Percentiles rank a stretch among this genome's conserved stretches.
Conservation (phyloP, 306 rosid species). For the Fragaria iinumae region DNA sequence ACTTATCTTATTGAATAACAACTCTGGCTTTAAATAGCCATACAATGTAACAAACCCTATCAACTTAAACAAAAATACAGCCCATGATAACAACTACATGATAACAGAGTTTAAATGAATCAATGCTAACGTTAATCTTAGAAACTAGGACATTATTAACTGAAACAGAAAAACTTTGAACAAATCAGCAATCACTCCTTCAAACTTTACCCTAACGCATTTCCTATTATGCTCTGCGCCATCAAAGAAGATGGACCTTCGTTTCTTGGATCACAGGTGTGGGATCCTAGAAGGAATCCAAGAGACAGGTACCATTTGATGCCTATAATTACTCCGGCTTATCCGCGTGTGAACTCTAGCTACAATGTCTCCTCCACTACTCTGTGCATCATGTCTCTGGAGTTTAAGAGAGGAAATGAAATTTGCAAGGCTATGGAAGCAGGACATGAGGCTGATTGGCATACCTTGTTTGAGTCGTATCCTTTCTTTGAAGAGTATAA, state of each 20-base stretch:
- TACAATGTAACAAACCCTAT: no score
- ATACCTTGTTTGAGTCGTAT: constrained; percentile 73
- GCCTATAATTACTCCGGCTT: constrained; percentile 98
- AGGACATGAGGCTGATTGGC: constrained; percentile 61
- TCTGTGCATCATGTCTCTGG: constrained; percentile 71
- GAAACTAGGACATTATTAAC: no score
- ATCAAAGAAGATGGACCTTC: constrained; percentile 52
- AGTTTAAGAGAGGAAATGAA: constrained; percentile 85
- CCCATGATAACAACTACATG: no score
- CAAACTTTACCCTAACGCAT: constrained; percentile 80
- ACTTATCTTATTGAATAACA: no score
- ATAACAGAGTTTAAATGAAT: no score
- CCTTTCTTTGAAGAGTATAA: constrained; percentile 79
- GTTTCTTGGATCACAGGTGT: constrained; percentile 48
- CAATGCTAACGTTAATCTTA: no score
- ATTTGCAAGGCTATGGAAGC: constrained; percentile 90
- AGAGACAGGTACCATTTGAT: constrained; percentile 74
- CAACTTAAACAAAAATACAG: no score
- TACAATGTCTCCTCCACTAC: constrained; percentile 89
- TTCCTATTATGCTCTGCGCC: constrained; percentile 84
- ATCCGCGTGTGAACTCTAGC: constrained; percentile 96
- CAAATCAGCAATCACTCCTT: no score
- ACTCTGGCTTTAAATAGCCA: no score
- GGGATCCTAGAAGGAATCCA: constrained; percentile 94
- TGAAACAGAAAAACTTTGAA: no score